These are phyloP conservation scores for Maudiozyma pseudohumilis DNA, from an alignment of 805 yeast species.

Conservation along the genomic window DNA sequence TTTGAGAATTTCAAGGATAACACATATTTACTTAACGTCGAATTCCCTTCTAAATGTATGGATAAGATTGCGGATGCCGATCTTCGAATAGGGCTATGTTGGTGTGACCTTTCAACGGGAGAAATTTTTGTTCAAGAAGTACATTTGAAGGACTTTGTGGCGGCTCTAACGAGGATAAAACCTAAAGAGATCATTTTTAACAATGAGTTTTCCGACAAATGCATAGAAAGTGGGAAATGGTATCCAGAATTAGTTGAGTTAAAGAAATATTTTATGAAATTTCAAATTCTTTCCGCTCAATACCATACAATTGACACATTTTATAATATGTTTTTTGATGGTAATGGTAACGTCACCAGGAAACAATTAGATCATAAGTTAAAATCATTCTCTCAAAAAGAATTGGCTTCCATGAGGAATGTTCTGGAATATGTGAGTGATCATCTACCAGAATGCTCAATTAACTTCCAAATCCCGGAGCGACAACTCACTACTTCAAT, in stretches of 20 bases:
- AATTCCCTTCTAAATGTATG: slow-evolving; percentile 44
- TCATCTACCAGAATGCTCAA: slow-evolving; percentile 58
- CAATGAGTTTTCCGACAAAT: slow-evolving; percentile 33
- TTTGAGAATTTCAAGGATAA: slow-evolving; percentile 64
- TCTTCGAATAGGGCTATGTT: slow-evolving; percentile 56
- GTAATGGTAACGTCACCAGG: slow-evolving; percentile 13
- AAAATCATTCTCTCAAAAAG: slow-evolving; percentile 33
- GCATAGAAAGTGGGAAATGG: slow-evolving; percentile 41
- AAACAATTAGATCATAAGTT: slow-evolving; percentile 19
- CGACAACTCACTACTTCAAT: slow-evolving; percentile 41
- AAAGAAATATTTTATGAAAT: slow-evolving; percentile 48
- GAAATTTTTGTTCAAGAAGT: slow-evolving; percentile 61
- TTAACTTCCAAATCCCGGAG: slow-evolving; percentile 59
- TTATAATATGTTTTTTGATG: slow-evolving; percentile 30
- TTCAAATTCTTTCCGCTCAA: slow-evolving; percentile 35
- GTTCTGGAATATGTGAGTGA: slow-evolving; percentile 60
- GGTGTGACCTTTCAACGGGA: slow-evolving; percentile 88
- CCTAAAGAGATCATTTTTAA: slow-evolving; percentile 73
- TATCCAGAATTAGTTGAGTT: slow-evolving; percentile 49
- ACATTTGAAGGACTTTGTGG: slow-evolving; percentile 45
- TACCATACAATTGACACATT: slow-evolving; percentile 33
- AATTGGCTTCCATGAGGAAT: slow-evolving; percentile 51
- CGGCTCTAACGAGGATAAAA: slow-evolving; percentile 65
- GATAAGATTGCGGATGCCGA: slow-evolving; percentile 30
- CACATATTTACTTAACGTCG: slow-evolving; percentile 59